Evolutionary conservation across 2,329 filamentous ascomycete genomes (phyloP), one percentile per base, ranked within the genome.

Genomic region (Chrysoporthe austroafricana): DNA sequence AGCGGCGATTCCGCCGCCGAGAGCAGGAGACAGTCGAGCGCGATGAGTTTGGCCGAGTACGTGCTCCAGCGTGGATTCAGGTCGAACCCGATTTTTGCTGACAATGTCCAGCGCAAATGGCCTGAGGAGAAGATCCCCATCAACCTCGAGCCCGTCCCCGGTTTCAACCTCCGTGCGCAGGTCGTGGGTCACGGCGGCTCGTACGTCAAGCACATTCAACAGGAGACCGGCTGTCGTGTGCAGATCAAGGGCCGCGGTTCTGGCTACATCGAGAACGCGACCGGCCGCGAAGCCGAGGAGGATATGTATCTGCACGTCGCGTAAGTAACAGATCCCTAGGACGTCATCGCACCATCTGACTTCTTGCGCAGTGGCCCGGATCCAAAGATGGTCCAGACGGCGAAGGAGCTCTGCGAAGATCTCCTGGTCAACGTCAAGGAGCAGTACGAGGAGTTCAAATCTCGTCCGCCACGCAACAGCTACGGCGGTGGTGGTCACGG

Each of bases 241-340:
- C 96, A 99, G 79, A 99, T 99, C 82, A 99, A 99, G 78, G 96
- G 96, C 21, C 93, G 92, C 71, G 94, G 94, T 50, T 98, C 94
- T 64, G 96, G 96, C 16, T 99, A 97, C 77, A 90, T 97, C 75
- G 96, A 99, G 78, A 89, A 91, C 59, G 88, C 91, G 43, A 96
- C 94, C n/a, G 92, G 92, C 71, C 87, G 84, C 54, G 96, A 99
- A 80, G 97, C 93, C 72, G 95, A 99, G 60, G 95, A 98, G 77
- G 88, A 93, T 2, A 98, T 99, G 94, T 98, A 94, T 76, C 85
- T 99, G 58, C 94, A 98, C 78, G 94, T 98, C 72, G 92, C 96
- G 91, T 61, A 48, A 61, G 59, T 48, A 34, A 14, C 96, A 85
- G 78, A 91, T 85, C 39, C 44, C 5, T 48, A 43, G 32, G 11